These are phyloP conservation scores for Penicillium sp. DNA, from an alignment of 2,329 filamentous ascomycete species.

Conservation along the genomic window DNA sequence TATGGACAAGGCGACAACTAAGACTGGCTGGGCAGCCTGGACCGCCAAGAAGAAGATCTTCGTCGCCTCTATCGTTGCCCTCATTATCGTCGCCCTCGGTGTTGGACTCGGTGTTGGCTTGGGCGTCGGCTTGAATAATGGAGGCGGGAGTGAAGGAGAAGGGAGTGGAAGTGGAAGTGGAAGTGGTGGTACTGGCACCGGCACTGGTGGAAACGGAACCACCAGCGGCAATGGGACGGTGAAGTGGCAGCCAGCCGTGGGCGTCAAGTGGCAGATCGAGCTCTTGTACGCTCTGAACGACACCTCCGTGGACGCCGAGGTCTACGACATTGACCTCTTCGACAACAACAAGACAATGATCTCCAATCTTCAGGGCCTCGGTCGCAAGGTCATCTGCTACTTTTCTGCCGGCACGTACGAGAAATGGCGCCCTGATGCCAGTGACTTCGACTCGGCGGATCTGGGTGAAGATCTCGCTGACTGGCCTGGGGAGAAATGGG, in stretches of 20 bases:
- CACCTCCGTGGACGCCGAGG: constrained; percentile 52
- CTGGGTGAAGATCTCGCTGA: constrained; percentile 61
- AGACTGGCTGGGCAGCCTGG: constrained; percentile 30
- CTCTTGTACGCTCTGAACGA: constrained; percentile 48
- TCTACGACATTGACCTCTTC: constrained; percentile 66
- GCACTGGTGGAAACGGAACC: constrained; percentile 20
- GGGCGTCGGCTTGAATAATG: constrained; percentile 53
- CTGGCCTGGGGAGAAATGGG: constrained; percentile 69
- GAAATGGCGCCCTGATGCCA: constrained; percentile 60
- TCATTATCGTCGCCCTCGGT: constrained; percentile 50
- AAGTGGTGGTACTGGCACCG: constrained; percentile 8
- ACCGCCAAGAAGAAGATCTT: constrained; percentile 38
- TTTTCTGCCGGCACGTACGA: constrained; percentile 73
- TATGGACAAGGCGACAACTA: constrained; percentile 16
- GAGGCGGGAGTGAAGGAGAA: constrained; percentile 28
- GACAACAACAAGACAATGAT: constrained; percentile 53
- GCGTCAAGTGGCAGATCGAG: constrained; percentile 63
- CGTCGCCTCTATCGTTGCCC: constrained; percentile 21
- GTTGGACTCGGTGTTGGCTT: constrained; percentile 61
- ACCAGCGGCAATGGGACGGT: constrained; percentile 28
- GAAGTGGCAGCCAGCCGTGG: constrained; percentile 57
- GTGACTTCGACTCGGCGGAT: constrained; percentile 57
- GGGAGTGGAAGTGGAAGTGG: constrained; percentile 25
- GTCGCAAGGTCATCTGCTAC: constrained; percentile 70
- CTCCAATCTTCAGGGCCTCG: constrained; percentile 49